Evolutionary conservation across 164 flowering plant species (phyloP).

Genomic region (Tinospora cordifolia): DNA sequence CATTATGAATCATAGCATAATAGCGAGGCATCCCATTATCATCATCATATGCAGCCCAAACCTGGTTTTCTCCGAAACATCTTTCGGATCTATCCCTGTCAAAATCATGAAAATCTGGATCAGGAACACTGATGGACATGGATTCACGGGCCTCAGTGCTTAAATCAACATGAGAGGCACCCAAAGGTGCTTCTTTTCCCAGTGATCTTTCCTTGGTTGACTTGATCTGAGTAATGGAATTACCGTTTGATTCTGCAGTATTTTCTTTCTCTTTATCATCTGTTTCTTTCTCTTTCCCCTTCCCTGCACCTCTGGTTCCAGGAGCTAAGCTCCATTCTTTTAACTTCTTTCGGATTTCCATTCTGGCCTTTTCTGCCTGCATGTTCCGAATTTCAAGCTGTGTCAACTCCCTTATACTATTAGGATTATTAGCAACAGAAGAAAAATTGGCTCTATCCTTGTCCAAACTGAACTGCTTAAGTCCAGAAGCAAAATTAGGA

Average conservation of each 20-base stretch:
- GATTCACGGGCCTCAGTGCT: constrained; percentile 22
- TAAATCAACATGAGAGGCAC: constrained; percentile 11
- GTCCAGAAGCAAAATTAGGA: constrained; percentile 11
- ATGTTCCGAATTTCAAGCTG: constrained; percentile 35
- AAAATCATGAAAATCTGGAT: constrained; percentile 66
- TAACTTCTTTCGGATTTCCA: constrained; percentile 40
- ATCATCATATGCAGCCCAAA: constrained; percentile 75
- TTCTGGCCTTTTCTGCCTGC: constrained; percentile 52
- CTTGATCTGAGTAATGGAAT: constrained; percentile 14
- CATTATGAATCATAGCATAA: constrained; percentile 56
- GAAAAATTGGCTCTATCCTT: constrained; percentile 19
- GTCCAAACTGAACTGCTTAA: constrained; percentile 22
- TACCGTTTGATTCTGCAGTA: constrained; percentile 11
- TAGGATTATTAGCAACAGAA: constrained; percentile 20
- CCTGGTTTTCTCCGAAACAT: constrained; percentile 55
- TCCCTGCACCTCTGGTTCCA: constrained; percentile 14
- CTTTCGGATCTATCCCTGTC: constrained; percentile 54
- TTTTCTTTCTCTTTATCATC: constrained; percentile 15
- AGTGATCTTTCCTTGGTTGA: constrained; percentile 11
- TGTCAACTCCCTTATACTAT: constrained; percentile 30
- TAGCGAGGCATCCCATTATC: constrained; percentile 81
- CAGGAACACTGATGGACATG: constrained; percentile 49
- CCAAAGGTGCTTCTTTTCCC: constrained; percentile 4
- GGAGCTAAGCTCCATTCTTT: constrained; percentile 27
- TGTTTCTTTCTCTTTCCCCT: constrained; percentile 19